Percentiles rank a stretch among this genome's conserved stretches.
Evolutionary conservation across 805 yeast species (phyloP).

Genomic region (Hyphopichia homilentoma): DNA sequence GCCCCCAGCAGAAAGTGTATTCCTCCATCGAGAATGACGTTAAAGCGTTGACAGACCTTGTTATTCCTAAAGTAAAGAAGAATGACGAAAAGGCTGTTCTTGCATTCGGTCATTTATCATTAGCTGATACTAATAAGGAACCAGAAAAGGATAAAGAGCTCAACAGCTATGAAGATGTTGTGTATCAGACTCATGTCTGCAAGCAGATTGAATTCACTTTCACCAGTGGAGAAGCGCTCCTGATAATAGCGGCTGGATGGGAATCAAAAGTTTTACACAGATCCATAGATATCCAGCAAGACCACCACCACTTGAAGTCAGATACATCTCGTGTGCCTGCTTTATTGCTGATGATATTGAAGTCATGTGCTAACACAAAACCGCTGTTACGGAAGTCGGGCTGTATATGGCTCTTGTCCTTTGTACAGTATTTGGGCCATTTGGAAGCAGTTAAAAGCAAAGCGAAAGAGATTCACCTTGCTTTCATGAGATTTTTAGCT

Average conservation of each 20-base stretch:
- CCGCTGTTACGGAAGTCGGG: slow-evolving; percentile 73
- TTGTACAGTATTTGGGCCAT: slow-evolving; percentile 70
- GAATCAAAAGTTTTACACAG: slow-evolving; percentile 51
- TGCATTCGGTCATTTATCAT: slow-evolving; percentile 52
- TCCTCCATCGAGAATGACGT: slow-evolving; percentile 3
- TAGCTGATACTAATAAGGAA: slow-evolving; percentile 23
- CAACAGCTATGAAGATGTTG: slow-evolving; percentile 34
- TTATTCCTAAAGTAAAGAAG: slow-evolving; percentile 45
- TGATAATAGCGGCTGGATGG: slow-evolving; percentile 76
- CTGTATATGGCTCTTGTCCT: slow-evolving; percentile 81
- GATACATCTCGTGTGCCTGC: slow-evolving; percentile 15
- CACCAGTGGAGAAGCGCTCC: slow-evolving; percentile 79
- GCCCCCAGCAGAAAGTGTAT: slow-evolving; percentile 23
- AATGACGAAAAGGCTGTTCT: slow-evolving; percentile 57
- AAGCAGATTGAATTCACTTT: slow-evolving; percentile 76
- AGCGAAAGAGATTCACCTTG: slow-evolving; percentile 61
- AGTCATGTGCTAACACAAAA: slow-evolving; percentile 57
- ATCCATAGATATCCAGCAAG: slow-evolving; percentile 52
- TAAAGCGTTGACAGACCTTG: slow-evolving; percentile 12
- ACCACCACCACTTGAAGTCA: slow-evolving; percentile 12
- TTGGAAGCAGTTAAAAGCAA: slow-evolving; percentile 32
- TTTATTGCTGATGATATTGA: slow-evolving; percentile 49
- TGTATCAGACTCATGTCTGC: slow-evolving; percentile 58
- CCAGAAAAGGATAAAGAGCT: slow-evolving; percentile 13
- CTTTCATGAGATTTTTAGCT: slow-evolving; percentile 74